phyloP scores from a whole-genome alignment of 2,329 filamentous ascomycete genomes.

The Penicillium verrucosum region DNA sequence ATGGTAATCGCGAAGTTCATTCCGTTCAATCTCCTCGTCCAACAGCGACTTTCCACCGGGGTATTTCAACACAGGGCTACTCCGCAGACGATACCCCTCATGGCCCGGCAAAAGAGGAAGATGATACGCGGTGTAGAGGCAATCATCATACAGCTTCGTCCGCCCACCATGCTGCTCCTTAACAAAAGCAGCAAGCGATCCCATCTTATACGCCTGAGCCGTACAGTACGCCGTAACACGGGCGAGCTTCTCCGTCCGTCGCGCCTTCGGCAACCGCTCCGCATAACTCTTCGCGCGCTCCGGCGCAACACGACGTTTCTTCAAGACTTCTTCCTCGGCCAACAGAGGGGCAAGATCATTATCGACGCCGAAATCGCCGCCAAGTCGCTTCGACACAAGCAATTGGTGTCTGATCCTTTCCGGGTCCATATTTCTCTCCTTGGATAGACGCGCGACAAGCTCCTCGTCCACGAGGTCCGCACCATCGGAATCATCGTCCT shows the following conservation, averaged over 20 bases:
- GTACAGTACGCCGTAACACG: constrained; percentile 95
- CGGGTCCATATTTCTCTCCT: constrained; percentile 34
- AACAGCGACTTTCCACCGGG: constrained; percentile 89
- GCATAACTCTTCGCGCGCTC: constrained; percentile 81
- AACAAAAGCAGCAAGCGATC: constrained; percentile 82
- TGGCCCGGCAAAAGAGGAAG: constrained; percentile 79
- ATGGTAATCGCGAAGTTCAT: constrained; percentile 82
- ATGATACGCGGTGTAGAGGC: constrained; percentile 92
- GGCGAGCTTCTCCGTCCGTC: constrained; percentile 81
- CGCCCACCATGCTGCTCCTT: constrained; percentile 82
- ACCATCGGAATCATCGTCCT: constrained; percentile 25
- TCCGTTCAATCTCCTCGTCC: constrained; percentile 93
- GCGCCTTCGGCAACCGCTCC: constrained; percentile 83
- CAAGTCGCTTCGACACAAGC: constrained; percentile 31
- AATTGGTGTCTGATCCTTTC: constrained; percentile 34
- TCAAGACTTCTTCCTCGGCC: constrained; percentile 59
- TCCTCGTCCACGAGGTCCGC: constrained; percentile 37
- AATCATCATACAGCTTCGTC: constrained; percentile 97
- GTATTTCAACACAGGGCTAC: constrained; percentile 86
- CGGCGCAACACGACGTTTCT: constrained; percentile 51
- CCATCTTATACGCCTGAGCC: constrained; percentile 87
- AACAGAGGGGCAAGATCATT: constrained; percentile 49
- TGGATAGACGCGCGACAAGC: constrained; percentile 33
- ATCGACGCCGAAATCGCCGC: constrained; percentile 57
- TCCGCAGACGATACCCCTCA: constrained; percentile 83